Percentiles rank a stretch among this genome's conserved stretches.
These are phyloP conservation scores for Geosmithia morbida DNA, from an alignment of 2,329 filamentous ascomycete species.

Conservation along the genomic window DNA sequence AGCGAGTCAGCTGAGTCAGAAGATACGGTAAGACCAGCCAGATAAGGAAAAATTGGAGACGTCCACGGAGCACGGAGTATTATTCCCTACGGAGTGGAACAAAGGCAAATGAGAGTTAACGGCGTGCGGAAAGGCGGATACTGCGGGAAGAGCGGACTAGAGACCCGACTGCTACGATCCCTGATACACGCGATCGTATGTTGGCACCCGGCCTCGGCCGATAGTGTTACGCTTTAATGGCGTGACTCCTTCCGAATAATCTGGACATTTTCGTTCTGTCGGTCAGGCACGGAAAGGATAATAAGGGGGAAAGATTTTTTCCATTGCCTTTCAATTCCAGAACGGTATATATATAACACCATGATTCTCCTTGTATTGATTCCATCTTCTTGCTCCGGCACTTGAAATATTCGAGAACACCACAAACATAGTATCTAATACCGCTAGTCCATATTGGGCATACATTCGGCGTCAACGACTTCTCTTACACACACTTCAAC, in stretches of 20 bases:
- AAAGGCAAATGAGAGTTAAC: background rate
- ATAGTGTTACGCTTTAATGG: background rate
- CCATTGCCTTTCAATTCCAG: background rate
- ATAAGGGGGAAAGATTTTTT: background rate
- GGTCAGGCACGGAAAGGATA: background rate
- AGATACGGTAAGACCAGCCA: too few relatives aligned
- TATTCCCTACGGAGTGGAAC: background rate
- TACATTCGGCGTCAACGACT: too few relatives aligned
- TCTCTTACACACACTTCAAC: too few relatives aligned
- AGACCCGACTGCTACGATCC: background rate
- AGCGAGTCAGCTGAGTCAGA: too few relatives aligned
- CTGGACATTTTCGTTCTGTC: background rate
- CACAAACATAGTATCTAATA: background rate
- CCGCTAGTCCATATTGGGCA: background rate
- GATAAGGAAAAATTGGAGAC: background rate
- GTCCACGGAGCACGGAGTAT: too few relatives aligned
- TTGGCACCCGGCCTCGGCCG: background rate
- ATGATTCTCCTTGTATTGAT: background rate
- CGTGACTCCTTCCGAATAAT: background rate
- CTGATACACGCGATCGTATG: too few relatives aligned
- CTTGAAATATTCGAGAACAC: background rate
- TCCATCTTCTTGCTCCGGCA: background rate
- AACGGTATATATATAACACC: background rate
- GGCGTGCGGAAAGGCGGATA: background rate
- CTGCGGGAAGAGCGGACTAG: background rate